Evolutionary conservation across 2,329 filamentous ascomycete genomes (phyloP).

Genomic region (Zymoseptoria crescenta): DNA sequence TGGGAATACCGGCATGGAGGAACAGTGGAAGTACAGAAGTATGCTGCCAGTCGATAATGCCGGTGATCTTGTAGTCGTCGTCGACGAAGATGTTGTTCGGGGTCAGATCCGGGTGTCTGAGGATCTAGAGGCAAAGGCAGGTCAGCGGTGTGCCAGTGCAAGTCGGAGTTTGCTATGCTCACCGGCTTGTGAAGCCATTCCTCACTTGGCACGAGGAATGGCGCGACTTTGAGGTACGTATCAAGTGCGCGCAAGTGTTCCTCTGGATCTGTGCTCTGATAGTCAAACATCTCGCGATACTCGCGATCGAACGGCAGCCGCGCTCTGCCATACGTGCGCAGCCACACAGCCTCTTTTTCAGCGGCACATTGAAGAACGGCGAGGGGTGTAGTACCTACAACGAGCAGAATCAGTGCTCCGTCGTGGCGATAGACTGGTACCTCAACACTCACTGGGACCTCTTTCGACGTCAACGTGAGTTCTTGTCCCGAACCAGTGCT

Average conservation of each 20-base stretch:
- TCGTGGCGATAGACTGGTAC: not conserved
- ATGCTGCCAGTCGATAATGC: slow-evolving; percentile 19
- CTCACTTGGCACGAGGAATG: slow-evolving; percentile 11
- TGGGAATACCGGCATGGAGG: slow-evolving; percentile 21
- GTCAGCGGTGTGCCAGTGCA: not conserved
- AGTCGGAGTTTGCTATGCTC: not conserved
- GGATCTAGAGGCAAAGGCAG: not conserved
- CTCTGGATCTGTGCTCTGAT: slow-evolving; percentile 9
- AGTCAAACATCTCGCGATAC: slow-evolving; percentile 24
- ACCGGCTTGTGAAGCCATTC: slow-evolving; percentile 15
- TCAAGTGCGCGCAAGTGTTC: slow-evolving; percentile 24
- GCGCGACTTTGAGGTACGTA: slow-evolving; percentile 24
- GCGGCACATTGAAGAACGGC: slow-evolving; percentile 22
- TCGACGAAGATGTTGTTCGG: slow-evolving; percentile 31
- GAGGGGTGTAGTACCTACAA: slow-evolving; percentile 11
- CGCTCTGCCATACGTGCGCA: slow-evolving; percentile 23
- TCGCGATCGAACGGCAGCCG: slow-evolving; percentile 27
- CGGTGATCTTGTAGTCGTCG: slow-evolving; percentile 26
- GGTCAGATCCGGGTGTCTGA: slow-evolving; percentile 31
- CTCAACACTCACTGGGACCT: slow-evolving; percentile 25
- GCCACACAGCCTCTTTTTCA: slow-evolving; percentile 26
- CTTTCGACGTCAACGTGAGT: slow-evolving; percentile 19
- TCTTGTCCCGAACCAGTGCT: slow-evolving; percentile 27
- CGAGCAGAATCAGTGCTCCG: not conserved
- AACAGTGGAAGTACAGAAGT: slow-evolving; percentile 7